A percentile compares a stretch with the other conserved stretches of the same genome.
These are phyloP conservation scores for sorghum (Sorghum bicolor) DNA, from an alignment of 176 grass and related monocot genomes.

Conservation along the genomic window Sorghum_bicolor_NCBIv3 NC_012871.2:69108501-69109000, in stretches of 20 bases:
- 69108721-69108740: conserved; percentile 18
- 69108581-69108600: conserved; percentile 90
- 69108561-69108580: conserved; percentile 96
- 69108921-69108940: background rate
- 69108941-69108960: background rate
- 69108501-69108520: background rate
- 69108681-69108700: background rate
- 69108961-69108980: background rate
- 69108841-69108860: background rate
- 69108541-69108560: conserved; percentile 87
- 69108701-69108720: background rate
- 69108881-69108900: background rate
- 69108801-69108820: background rate
- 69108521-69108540: conserved; percentile 55
- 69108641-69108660: conserved; percentile 11
- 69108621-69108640: conserved; percentile 86
- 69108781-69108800: background rate
- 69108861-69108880: background rate
- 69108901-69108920: background rate
- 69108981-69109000: background rate
- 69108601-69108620: conserved; percentile 75
- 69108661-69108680: background rate
- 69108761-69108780: background rate
- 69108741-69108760: background rate
- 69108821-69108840: background rate